Evolutionary conservation across 805 yeast genomes (phyloP), one percentile per base, ranked within the genome.

Genomic region (Sugiyamaella chiloensis): DNA sequence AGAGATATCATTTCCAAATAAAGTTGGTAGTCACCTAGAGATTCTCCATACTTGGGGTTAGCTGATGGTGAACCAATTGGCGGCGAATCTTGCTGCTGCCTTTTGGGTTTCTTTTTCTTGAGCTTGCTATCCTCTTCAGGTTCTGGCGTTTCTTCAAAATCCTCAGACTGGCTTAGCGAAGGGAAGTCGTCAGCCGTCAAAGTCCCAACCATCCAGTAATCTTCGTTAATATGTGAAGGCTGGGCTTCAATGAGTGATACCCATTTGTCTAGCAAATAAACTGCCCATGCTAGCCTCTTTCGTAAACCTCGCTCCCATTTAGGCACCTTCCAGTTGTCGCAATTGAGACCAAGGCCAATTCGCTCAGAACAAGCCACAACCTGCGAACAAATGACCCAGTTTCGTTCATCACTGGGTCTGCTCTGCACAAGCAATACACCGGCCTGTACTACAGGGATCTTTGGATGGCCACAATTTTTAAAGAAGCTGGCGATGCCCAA

Each of bases 241-340:
- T 96, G 72, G 0, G 90, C 80, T 60, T 87, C 95, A 45, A 81
- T 79, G 42, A 90, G 67, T 1, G 96, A 72, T 7, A 84, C 74
- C 98, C 98, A 91, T 62, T 90, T 88, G 60, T 89, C 96, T 64
- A 89, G 95, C 44, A 85, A 72, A 73, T 80, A 91, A 1, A 89
- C 93, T 0, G 97, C 97, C 98, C 99, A 91, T 0, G 97, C 96
- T 42, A 91, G 67, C 50, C 98, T 73, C 57, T 87, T 78, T 44
- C 99, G 74, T 42, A 91, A 68, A 4, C 95, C 95, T 43, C 95
- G 74, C 61, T 91, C 99, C 98, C 98, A 93, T 57, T 84, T 83
- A 0, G 98, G 98, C 29, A 91, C 68, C 59, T 85, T 82, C 99
- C 99, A 91, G 54, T 76, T 78, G 48, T 84, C 81, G 59, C 97